Base-by-base conservation (phyloP, 306 rosid species). In the Nissolia schottii region DNA sequence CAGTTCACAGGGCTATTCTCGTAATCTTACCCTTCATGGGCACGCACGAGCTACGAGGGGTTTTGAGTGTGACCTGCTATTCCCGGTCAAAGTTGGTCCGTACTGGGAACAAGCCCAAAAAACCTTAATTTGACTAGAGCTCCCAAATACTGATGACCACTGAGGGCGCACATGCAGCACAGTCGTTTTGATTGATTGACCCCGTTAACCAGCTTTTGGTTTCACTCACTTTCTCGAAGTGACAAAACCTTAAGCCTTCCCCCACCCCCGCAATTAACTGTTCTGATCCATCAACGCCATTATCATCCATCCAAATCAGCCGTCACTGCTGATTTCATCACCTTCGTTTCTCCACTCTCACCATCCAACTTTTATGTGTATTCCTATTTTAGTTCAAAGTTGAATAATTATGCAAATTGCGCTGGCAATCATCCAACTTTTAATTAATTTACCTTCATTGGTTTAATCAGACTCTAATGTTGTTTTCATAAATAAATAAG, bases 191-290 rank as follows among this genome's bases (percentile, higher is more conserved):
- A 88, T 88, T 75, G 92, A 87, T n/a, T n/a, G n/a, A n/a, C n/a
- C 85, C 20, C 64, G 14, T 71, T 73, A 2, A 66, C 55, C 70
- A 78, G 85, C 29, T 22, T 58, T 66, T 45, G 12, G 24, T 48
- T 66, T 55, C 73, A 43, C 23, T 78, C 64, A 78, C 64, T 57
- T 79, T 66, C 68, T 62, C 55, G 96, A 89, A 82, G 92, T 89
- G 97, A 92, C 93, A 20, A 55, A 89, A 73, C 96, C 97, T 92
- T 89, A 89, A 86, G 86, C 79, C 29, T 45, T 70, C 80, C 53
- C 70, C 84, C 78, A 66, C 68, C 74, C 70, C 84, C 78, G 70
- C 80, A 64, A 70, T 31, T 59, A 31, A 73, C 89, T 84, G 87
- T 70, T 68, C 80, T 80, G 16, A 51, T 62, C 29, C 6, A 31